Evolutionary conservation across 2,329 filamentous ascomycete genomes (phyloP), one percentile per base, ranked within the genome.

Genomic region (Hirsutella thompsonii): DNA sequence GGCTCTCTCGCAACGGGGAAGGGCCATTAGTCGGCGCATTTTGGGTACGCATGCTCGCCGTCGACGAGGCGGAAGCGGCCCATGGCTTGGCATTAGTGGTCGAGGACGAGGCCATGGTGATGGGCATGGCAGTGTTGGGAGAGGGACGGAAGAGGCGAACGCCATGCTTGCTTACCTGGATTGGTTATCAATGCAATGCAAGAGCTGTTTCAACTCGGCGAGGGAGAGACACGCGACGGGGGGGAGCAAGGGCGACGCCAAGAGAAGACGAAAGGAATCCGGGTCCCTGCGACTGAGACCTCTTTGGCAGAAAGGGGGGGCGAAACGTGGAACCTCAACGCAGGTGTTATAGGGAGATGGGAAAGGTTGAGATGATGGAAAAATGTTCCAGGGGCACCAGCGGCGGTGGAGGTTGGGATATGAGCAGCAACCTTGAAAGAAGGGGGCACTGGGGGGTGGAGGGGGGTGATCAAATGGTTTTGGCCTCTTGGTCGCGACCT

Each of bases 311-410:
- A 11, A 36, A 29, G 32, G 19, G 16, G 40, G 13, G 23, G 21
- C 28, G 32, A 26, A 18, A n/a, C 14, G 14, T 34, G 32, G 16
- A 13, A 18, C 14, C 32, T 33, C 32, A 33, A 33, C 32, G 14
- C 14, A 6, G 23, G 23, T 26, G 6, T 26, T 26, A 18, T 14
- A 9, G 14, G n/a, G 34, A 14, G 34, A 41, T 21, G 13, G 13
- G 32, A 20, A 20, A 29, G 21, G 36, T 4, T 37, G 36, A 37
- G 21, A 26, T 19, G 41, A 32, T 36, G 26, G 41, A 42, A 42
- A 42, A 42, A 35, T 42, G 41, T 32, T 42, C 41, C 36, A 42
- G 37, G 41, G 41, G 40, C 19, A 18, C 11, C 4, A 26, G 20
- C 29, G 16, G 40, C 36, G 40, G 41, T 32, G 37, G 41, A 42